phyloP scores from a whole-genome alignment of 805 yeast genomes.

The Kazachstania africana region DNA sequence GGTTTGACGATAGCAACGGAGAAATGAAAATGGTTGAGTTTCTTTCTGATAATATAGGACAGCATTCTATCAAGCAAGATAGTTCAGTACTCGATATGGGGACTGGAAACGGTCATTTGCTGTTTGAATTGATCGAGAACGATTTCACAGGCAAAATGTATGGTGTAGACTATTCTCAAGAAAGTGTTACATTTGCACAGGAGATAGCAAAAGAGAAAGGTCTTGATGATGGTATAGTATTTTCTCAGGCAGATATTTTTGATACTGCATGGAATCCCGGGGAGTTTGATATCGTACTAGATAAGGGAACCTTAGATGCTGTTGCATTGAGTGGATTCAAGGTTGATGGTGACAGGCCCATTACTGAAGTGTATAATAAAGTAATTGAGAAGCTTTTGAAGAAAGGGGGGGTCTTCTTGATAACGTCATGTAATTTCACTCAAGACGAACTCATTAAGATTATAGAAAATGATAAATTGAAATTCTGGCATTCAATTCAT shows the following conservation, averaged over 20 bases:
- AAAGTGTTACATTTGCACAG: constrained; percentile 67
- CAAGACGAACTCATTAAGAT: constrained; percentile 56
- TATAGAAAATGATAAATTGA: constrained; percentile 35
- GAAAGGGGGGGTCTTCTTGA: constrained; percentile 46
- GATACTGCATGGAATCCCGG: constrained; percentile 28
- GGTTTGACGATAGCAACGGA: constrained; percentile 95
- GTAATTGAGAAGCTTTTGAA: constrained; percentile 48
- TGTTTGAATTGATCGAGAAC: constrained; percentile 58
- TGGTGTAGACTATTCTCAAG: constrained; percentile 82
- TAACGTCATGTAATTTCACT: constrained; percentile 93
- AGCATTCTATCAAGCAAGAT: constrained; percentile 20
- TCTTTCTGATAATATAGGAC: constrained; percentile 39
- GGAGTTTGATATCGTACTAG: constrained; percentile 64
- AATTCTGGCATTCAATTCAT: constrained; percentile 51
- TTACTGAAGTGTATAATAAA: constrained; percentile 49
- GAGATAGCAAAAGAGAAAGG: constrained; percentile 38
- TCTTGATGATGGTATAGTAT: constrained; percentile 30
- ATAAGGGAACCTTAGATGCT: constrained; percentile 95
- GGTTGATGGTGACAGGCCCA: constrained; percentile 32
- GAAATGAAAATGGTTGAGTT: constrained; percentile 74
- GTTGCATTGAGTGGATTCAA: constrained; percentile 68
- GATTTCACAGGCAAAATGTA: constrained; percentile 44
- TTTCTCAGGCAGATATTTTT: constrained; percentile 63
- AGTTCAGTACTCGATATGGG: constrained; percentile 67
- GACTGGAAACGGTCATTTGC: constrained; percentile 89